These are phyloP conservation scores for Chenopodium berlandieri DNA, from an alignment of 148 eudicot species.

Conservation along the genomic window DNA sequence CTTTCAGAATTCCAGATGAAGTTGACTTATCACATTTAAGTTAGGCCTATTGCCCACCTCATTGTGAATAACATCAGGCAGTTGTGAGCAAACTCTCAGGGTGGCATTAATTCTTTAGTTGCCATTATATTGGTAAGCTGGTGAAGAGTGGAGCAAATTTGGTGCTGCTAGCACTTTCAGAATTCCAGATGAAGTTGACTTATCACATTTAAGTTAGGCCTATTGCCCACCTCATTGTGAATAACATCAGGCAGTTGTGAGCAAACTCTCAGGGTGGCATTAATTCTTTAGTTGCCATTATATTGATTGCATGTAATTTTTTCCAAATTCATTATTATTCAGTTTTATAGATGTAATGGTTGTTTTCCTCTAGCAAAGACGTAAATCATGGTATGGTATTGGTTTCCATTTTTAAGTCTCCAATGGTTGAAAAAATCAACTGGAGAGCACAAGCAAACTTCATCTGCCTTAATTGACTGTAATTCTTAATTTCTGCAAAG, in stretches of 20 bases:
- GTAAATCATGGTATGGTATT: too few species aligned
- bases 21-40: slow-evolving; percentile 76
- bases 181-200: slow-evolving; percentile 73
- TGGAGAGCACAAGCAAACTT: too few species aligned
- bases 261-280: background rate
- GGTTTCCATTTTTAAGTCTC: too few species aligned
- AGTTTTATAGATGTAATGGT: background rate
- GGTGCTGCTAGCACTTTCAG: slow-evolving; percentile 90
- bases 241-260: background rate
- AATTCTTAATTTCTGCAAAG: too few species aligned
- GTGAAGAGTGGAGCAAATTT: slow-evolving; percentile 75
- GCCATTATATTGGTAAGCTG: slow-evolving; percentile 17
- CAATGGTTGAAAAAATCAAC: too few species aligned
- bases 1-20: slow-evolving; percentile 76
- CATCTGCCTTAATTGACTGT: too few species aligned
- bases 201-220: slow-evolving; percentile 67
- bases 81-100: background rate
- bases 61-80: background rate
- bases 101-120: background rate
- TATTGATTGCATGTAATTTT: background rate
- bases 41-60: slow-evolving; percentile 23
- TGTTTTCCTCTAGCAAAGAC: background rate
- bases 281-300: background rate
- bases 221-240: background rate
- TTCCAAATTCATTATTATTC: background rate